Evolutionary conservation across 129 eudicot species (phyloP).

Genomic region (Escallonia rubra): DNA sequence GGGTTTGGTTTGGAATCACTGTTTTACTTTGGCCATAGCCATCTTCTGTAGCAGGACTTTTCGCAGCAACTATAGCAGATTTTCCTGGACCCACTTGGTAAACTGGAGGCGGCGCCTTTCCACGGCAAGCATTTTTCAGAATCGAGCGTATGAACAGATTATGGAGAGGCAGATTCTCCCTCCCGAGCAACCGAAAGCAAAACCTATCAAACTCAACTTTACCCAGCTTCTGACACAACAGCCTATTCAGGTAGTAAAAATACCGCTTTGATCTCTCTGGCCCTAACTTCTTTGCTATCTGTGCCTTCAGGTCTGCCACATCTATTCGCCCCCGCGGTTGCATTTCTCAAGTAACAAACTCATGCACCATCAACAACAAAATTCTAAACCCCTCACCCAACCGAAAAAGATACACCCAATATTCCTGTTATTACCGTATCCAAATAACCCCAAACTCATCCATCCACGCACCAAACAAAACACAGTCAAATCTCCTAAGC

Average conservation of each 20-base stretch:
- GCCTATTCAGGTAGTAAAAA: constrained; percentile 48
- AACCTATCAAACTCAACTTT: constrained; percentile 71
- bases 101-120: constrained; percentile 36
- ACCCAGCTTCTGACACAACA: constrained; percentile 57
- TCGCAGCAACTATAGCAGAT: constrained; percentile 24
- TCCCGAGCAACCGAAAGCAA: constrained; percentile 67
- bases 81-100: constrained; percentile 24
- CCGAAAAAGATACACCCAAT: no score
- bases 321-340: constrained; percentile 74
- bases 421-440: no score
- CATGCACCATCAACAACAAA: background rate
- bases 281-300: constrained; percentile 64
- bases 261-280: constrained; percentile 66
- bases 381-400: no score
- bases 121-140: constrained; percentile 64
- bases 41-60: constrained; percentile 34
- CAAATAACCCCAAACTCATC: no score
- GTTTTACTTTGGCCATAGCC: constrained; percentile 36
- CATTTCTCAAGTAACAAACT: constrained; percentile 56
- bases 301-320: constrained; percentile 65
- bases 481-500: no score
- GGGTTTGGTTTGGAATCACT: constrained; percentile 27
- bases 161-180: constrained; percentile 76
- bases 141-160: constrained; percentile 73
- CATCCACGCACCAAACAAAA: no score